These are phyloP conservation scores for Talinum fruticosum DNA, from an alignment of 148 eudicot species.

Conservation along the genomic window DNA sequence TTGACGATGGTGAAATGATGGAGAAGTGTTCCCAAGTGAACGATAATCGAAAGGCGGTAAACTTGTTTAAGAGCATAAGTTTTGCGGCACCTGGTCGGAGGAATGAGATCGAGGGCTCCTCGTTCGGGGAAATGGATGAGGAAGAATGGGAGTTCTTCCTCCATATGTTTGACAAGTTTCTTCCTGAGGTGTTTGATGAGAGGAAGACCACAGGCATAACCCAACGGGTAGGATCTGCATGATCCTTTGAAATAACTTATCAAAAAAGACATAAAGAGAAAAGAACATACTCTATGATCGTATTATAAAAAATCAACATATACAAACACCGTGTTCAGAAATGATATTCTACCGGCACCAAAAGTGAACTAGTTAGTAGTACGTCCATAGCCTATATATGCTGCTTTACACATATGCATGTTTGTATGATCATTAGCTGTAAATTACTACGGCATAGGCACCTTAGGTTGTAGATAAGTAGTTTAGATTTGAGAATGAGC, in stretches of 20 bases:
- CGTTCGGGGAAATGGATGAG: conserved; percentile 55
- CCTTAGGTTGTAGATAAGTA: conserved; percentile 29
- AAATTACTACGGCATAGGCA: conserved; percentile 10
- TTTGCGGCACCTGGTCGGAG: conserved; percentile 43
- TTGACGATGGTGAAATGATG: conserved; percentile 3
- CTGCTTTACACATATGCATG: background rate
- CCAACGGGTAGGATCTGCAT: conserved; percentile 70
- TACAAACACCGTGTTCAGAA: background rate
- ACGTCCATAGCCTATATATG: too few relatives aligned
- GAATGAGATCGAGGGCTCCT: conserved; percentile 45
- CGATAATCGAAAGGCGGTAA: conserved; percentile 23
- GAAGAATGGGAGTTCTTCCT: conserved; percentile 67
- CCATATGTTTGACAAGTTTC: conserved; percentile 49
- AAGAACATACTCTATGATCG: background rate
- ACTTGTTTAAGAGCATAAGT: conserved; percentile 49
- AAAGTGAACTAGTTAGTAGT: background rate
- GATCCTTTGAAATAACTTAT: conserved; percentile 16
- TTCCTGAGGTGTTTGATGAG: conserved; percentile 70
- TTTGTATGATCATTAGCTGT: conserved; percentile 29
- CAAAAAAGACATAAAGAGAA: background rate
- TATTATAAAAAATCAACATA: background rate
- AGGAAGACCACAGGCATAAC: conserved; percentile 44
- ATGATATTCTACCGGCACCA: background rate
- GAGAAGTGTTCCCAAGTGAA: conserved; percentile 11
- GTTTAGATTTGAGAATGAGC: conserved; percentile 5